Base-by-base conservation (phyloP, 495 filamentous ascomycete species). In the Penicillium diatomitis region DNA sequence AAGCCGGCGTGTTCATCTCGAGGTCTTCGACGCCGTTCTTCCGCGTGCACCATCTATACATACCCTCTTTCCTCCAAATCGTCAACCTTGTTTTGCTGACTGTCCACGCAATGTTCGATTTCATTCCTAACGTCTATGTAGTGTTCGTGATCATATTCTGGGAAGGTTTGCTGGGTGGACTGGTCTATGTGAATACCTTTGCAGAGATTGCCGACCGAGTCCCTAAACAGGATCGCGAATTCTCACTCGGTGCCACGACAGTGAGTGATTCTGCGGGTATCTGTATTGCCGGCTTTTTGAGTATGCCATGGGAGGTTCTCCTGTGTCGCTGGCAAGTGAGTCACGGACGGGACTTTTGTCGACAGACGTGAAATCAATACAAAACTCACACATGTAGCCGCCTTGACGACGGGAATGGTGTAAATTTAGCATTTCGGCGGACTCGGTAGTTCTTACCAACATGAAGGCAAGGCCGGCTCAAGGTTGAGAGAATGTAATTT, bases 141-240 rank as follows among this genome's bases (percentile, higher is more conserved):
- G 65, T 96, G 4, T 96, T 95, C 61, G 58, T 76, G 5, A 70
- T 96, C 40, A 69, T 95, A n/a, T 95, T 96, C 60, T 96, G 92
- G 91, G 91, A 96, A 61, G 92, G 92, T 0, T 64, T 98, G 36
- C 72, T 98, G 0, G 92, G 92, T 5, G 92, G 92, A 0, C 67
- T 84, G 6, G 92, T 96, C 0, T 98, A 98, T 57, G 89, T 97
- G 39, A 96, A 91, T 50, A 95, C 90, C 0, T 98, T 96, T 67
- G 88, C 90, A 1, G 86, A 91, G 64, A 92, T 98, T 51, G 82
- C 83, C 57, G 87, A 96, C 46, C 78, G 81, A 6, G 85, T 95
- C 0, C 77, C 80, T 0, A 64, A 73, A 5, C 76, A 80, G 34
- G 91, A 96, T 38, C 74, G 92, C 11, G 92, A 98, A 68, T 96